phyloP scores from a whole-genome alignment of 1,284 basidiomycete species.

The Ceratobasidium sp. region DNA sequence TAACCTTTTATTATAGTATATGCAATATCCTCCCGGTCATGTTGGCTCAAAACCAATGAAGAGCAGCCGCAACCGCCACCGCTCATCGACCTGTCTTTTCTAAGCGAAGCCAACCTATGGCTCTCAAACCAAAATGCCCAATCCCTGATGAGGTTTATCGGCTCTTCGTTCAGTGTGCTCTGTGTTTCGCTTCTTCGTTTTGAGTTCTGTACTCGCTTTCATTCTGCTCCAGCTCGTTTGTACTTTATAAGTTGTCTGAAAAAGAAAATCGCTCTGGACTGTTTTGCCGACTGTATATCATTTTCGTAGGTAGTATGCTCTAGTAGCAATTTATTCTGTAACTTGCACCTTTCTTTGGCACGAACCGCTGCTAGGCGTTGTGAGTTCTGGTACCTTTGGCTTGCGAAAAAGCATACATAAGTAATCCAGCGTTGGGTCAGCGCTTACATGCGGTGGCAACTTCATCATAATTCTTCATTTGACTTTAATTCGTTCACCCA shows the following conservation, averaged over 20 bases:
- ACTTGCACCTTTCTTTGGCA: neutral
- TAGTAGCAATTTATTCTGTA: constrained; percentile 9
- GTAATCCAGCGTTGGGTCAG: too few species aligned
- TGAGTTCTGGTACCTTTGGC: too few species aligned
- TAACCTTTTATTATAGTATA: neutral
- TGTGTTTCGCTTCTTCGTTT: neutral
- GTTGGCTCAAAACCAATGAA: constrained; percentile 27
- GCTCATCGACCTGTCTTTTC: constrained; percentile 36
- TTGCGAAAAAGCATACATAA: too few species aligned
- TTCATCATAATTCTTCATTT: too few species aligned
- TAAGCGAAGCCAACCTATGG: constrained; percentile 1
- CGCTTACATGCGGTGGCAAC: neutral
- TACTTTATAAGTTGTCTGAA: neutral
- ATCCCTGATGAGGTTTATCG: neutral
- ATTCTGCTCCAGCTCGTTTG: neutral
- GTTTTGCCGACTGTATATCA: constrained; percentile 16
- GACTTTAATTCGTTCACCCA: neutral
- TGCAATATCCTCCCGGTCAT: constrained; percentile 1
- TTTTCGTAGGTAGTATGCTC: constrained; percentile 23
- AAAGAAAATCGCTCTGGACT: neutral
- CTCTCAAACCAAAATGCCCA: neutral
- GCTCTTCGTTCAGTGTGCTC: neutral
- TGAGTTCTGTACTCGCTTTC: constrained; percentile 3
- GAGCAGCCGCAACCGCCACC: constrained; percentile 10
- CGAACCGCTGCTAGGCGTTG: too few species aligned